Evolutionary conservation across 2,329 filamentous ascomycete genomes (phyloP), one percentile per base, ranked within the genome.

Genomic region (Hysterium pulicare): DNA sequence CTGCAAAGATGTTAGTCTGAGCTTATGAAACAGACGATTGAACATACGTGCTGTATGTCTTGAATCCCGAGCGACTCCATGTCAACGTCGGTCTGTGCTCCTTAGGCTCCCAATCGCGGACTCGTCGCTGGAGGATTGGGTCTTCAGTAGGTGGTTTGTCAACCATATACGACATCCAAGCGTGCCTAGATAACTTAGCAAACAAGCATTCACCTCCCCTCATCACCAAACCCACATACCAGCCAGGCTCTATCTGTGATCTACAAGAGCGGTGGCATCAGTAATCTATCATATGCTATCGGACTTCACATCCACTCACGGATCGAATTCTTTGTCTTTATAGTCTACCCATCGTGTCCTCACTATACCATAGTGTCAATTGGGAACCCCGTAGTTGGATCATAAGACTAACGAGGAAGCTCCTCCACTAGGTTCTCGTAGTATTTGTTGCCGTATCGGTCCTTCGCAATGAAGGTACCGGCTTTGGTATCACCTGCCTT

Each of bases 301-400:
- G 21, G 30, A 24, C 42, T 28, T 34, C 30, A 24, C n/a, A n/a
- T n/a, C n/a, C 35, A 65, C 81, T 57, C 75, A 86, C 80, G 87
- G 76, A 59, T 93, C 87, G 64, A 78, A 87, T 69, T 97, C 89
- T 59, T 87, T 77, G 69, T 87, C 79, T 74, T 89, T 91, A 78
- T 94, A 98, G 71, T 97, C 90, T 51, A 98, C 87, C 93, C 94
- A 98, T 77, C 90, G 83, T 57, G 90, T 96, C 62, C 91, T 86
- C 60, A 96, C 90, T 93, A 58, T 41, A 16, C 16, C 28, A 36
- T 11, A 20, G 20, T 13, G 47, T 61, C 49, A 53, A 42, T 44
- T 37, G 36, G 36, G 24, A 37, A 21, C 33, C 45, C 39, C 10
- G 31, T 16, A 24, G 19, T 9, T 3, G 13, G 13, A 13, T 8